Evolutionary conservation across 768 basidiomycete species (phyloP), one percentile per base, ranked within the genome.

Genomic region (Cystofilobasidium ferigula): DNA sequence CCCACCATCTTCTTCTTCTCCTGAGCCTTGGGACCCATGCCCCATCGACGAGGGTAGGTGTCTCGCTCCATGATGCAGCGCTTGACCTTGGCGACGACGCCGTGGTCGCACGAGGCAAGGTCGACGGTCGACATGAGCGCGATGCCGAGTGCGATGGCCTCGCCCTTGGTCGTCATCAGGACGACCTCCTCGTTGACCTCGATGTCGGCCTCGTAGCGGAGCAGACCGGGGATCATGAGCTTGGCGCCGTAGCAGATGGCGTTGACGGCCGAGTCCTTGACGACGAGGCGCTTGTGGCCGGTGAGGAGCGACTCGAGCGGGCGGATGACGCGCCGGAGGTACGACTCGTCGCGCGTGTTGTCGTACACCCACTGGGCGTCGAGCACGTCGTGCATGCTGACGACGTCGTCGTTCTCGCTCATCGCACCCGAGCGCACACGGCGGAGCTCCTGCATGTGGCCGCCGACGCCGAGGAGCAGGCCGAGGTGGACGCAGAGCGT

Each of bases 161-260:
- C 92, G 56, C 92, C 94, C 81, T 98, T 98, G 43, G 94, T 98
- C 58, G 94, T 98, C 92, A 98, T 98, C 69, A 98, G 79, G 51
- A 98, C 93, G 45, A 98, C 86, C 76, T 98, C 94, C 76, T 98
- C 94, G 74, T 94, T 84, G 62, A 95, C 78, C 69, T 89, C 84
- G 70, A 98, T 98, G 74, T 95, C 94, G 42, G 85, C 84, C 76
- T 97, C 91, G 76, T 97, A 99, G 72, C 95, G 88, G 63, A 99
- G 81, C 51, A 99, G 82, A 76, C 95, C 95, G 70, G 95, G 95
- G 72, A 99, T 91, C 95, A 99, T 99, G 73, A 99, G 86, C 77
- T 98, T 97, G 64, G 95, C 95, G 69, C 95, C 95, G 77, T 99
- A 98, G 79, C 94, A 98, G 67, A 99, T 89, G 59, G 95, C 95